phyloP scores from a whole-genome alignment of 2,329 filamentous ascomycete genomes.

The Fusarium continuum region DNA sequence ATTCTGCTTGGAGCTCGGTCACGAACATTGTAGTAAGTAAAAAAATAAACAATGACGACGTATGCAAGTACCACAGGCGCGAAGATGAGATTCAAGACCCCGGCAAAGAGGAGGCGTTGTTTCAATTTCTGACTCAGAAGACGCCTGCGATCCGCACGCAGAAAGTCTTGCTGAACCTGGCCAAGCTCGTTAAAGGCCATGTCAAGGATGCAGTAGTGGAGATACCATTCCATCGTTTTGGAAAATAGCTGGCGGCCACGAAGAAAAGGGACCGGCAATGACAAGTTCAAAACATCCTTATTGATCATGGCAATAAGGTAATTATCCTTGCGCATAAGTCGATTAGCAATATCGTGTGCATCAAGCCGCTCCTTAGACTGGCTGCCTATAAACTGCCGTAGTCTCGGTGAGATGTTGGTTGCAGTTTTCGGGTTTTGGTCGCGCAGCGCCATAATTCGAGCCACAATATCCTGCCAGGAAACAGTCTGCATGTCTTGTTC shows the following conservation, averaged over 20 bases:
- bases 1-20: no score
- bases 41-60: conserved; percentile 88
- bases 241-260: conserved; percentile 85
- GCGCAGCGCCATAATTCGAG: conserved; percentile 81
- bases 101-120: conserved; percentile 81
- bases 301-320: conserved; percentile 98
- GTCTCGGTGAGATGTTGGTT: conserved; percentile 60
- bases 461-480: conserved; percentile 92
- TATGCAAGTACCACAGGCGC: conserved; percentile 90
- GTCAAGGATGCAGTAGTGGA: conserved; percentile 89
- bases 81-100: conserved; percentile 84
- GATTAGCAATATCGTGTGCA: conserved; percentile 95
- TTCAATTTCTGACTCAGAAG: conserved; percentile 81
- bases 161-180: conserved; percentile 85
- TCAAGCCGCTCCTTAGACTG: conserved; percentile 95
- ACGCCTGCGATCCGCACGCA: conserved; percentile 83
- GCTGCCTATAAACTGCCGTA: conserved; percentile 72
- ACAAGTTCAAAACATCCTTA: conserved; percentile 91
- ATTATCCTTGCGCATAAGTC: conserved; percentile 95
- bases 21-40: conserved; percentile 89
- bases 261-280: conserved; percentile 84
- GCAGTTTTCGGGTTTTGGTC: conserved; percentile 87
- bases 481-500: conserved; percentile 90
- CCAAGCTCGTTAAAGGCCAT: conserved; percentile 92
- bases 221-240: conserved; percentile 88